Base-by-base conservation (phyloP, 768 basidiomycete species). In the Russula griseocarnosa region DNA sequence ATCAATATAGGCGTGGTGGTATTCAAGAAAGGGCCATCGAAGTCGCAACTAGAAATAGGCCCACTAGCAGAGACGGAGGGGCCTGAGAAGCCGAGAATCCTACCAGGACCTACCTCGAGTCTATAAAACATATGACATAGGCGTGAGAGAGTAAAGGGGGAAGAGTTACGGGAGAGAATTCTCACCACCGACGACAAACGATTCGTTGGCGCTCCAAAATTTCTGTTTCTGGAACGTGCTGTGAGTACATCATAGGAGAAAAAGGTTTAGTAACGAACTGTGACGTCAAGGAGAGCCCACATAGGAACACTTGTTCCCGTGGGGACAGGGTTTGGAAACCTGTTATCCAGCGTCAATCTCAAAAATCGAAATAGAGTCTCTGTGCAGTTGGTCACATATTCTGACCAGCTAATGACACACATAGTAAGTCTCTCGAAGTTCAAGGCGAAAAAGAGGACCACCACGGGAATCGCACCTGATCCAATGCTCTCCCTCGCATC, bases 291-390 rank as follows among this genome's bases (percentile, higher is more conserved):
- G 26, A 61, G 60, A 20, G 52, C 42, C 60, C 60, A 61, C 1
- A 36, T 3, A 4, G 51, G 60, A 13, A 61, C 30, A 26, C 52
- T 28, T 26, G 42, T 61, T 44, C 30, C 42, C 1, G 14, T 0
- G 1, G 60, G 60, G 22, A 61, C 34, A 20, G 60, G 16, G 18
- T 61, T 55, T 5, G 60, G 60, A 22, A 61, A 61, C 18, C 60
- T 61, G 44, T 6, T 14, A 8, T 11, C n/a, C 20, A 38, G 9
- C 22, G 22, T n/a, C 11, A 2, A 44, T 16, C 20, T 34, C 56
- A 57, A 32, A 46, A 4, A 20, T n/a, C n/a, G 2, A 14, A n/a
- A 22, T 14, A 22, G 26, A 32, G n/a, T 2, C n/a, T 22, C 6
- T 18, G 55, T n/a, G 18, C 55, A 56, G 40, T 56, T 56, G 26